A percentile compares a stretch with the other conserved stretches of the same genome.
These are phyloP conservation scores for Cystoisospora suis DNA, from an alignment of 169 alveolate species.

Conservation along the genomic window DNA sequence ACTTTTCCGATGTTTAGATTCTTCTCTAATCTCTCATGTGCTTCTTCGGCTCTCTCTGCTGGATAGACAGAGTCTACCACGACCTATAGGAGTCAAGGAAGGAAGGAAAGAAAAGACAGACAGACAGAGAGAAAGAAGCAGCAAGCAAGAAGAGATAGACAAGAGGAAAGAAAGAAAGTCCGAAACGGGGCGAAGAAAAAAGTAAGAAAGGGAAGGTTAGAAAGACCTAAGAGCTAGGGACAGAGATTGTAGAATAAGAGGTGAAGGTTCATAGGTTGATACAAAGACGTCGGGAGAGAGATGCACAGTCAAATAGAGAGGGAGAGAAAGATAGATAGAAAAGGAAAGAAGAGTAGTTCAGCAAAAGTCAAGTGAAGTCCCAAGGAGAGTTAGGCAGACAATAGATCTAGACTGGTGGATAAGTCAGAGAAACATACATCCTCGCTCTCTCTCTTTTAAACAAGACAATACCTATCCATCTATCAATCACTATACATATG, in stretches of 20 bases:
- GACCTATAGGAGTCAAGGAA: background rate
- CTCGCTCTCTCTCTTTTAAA: too few relatives aligned
- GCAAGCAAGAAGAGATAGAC: background rate
- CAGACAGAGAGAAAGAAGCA: background rate
- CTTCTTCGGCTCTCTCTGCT: conserved; percentile 20
- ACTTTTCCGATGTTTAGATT: conserved; percentile 7
- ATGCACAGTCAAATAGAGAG: background rate
- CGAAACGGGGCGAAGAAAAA: background rate
- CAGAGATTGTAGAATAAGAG: background rate
- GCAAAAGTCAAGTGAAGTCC: too few relatives aligned
- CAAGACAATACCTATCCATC: background rate
- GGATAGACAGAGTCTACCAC: background rate
- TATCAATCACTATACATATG: too few relatives aligned
- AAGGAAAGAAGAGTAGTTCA: background rate
- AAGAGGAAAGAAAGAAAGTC: background rate
- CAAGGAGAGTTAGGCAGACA: too few relatives aligned
- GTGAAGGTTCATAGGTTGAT: background rate
- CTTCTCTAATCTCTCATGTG: background rate
- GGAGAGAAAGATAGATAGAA: background rate
- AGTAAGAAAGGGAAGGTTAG: background rate
- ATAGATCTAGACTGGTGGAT: too few relatives aligned
- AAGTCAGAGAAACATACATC: too few relatives aligned
- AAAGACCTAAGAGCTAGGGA: background rate
- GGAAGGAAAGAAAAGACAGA: background rate
- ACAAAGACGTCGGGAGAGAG: background rate